A percentile compares a stretch with the other conserved stretches of the same genome.
phyloP scores from a whole-genome alignment of 345 rosid genomes.

The Eucalyptus marginata region DNA sequence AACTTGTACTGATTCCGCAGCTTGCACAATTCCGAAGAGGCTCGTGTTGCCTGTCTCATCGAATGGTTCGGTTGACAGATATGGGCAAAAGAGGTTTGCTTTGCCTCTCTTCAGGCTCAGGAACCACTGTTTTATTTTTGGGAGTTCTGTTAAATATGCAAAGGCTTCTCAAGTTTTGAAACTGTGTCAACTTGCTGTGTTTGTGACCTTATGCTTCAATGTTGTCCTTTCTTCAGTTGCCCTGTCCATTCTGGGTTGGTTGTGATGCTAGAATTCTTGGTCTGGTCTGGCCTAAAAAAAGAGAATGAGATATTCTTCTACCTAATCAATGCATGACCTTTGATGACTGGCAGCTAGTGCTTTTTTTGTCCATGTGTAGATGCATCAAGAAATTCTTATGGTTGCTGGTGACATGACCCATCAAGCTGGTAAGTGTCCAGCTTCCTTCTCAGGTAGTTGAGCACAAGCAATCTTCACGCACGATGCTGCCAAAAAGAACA shows the following conservation, averaged over 20 bases:
- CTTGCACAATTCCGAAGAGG: neutral
- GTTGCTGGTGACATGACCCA: neutral
- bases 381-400: neutral
- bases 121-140: neutral
- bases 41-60: neutral
- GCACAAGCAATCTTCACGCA: neutral
- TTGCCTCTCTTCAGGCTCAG: neutral
- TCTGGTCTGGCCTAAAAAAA: neutral
- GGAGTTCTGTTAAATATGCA: neutral
- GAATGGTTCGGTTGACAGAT: neutral
- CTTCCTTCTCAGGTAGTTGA: neutral
- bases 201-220: neutral
- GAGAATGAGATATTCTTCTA: neutral
- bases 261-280: neutral
- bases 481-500: neutral
- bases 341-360: neutral
- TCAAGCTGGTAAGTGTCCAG: neutral
- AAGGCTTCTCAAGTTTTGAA: neutral
- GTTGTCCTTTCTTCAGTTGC: neutral
- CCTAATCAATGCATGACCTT: neutral
- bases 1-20: neutral
- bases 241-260: neutral
- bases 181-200: neutral
- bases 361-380: neutral
- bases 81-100: neutral